Conservation (phyloP, 768 basidiomycete species). For the Kondoa subrosea region DNA sequence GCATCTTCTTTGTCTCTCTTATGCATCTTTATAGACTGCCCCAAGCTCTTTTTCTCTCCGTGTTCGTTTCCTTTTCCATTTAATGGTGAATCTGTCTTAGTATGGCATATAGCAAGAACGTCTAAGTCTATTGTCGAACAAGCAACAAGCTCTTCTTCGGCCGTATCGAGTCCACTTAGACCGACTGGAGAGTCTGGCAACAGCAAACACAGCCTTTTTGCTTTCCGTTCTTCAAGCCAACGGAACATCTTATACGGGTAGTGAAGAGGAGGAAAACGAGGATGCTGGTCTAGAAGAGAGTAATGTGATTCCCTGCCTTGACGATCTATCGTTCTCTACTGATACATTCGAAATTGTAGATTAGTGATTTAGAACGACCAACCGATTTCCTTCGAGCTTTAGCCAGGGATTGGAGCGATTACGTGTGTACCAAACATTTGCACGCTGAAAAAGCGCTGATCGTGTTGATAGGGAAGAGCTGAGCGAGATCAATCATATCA, state of each 20-base stretch:
- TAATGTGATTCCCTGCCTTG: too few relatives aligned
- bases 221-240: neutral
- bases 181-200: neutral
- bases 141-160: neutral
- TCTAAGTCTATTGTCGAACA: too few relatives aligned
- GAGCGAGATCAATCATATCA: neutral
- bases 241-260: too few relatives aligned
- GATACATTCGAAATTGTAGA: neutral
- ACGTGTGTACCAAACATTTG: neutral
- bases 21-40: too few relatives aligned
- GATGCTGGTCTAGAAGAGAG: too few relatives aligned
- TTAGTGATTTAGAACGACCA: neutral
- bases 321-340: too few relatives aligned
- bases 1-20: too few relatives aligned
- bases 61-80: too few relatives aligned
- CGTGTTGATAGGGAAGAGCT: neutral
- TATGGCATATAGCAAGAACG: too few relatives aligned
- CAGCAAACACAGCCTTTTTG: neutral
- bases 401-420: neutral
- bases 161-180: neutral
- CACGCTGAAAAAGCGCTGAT: too few relatives aligned
- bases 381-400: neutral
- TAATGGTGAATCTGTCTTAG: too few relatives aligned
- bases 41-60: too few relatives aligned
- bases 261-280: neutral